Base-by-base conservation (phyloP, 208 protist genomes). In the Trichomonas gallinae region DNA sequence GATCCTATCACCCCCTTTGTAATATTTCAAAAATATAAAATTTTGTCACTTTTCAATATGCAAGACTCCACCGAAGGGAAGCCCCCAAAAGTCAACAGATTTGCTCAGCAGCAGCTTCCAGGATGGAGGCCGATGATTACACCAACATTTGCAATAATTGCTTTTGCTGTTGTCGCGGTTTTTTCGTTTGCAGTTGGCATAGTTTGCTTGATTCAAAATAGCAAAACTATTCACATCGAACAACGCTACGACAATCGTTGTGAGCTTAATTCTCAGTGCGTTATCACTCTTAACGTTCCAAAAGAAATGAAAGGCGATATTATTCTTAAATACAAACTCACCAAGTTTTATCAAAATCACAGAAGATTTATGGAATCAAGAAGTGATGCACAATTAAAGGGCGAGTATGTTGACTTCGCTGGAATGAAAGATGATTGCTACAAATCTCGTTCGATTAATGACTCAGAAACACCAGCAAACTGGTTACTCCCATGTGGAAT, bases 21-120 rank as follows among this genome's bases (percentile, higher is more conserved):
- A n/a, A n/a, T n/a, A n/a, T n/a, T n/a, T n/a, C n/a, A n/a, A n/a
- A n/a, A n/a, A n/a, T n/a, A n/a, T n/a, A n/a, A n/a, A n/a, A n/a
- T n/a, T n/a, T n/a, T n/a, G n/a, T n/a, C n/a, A n/a, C n/a, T n/a
- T n/a, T n/a, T n/a, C n/a, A n/a, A n/a, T n/a, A n/a, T n/a, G n/a
- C n/a, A n/a, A n/a, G n/a, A n/a, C n/a, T n/a, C n/a, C n/a, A n/a
- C n/a, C n/a, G n/a, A n/a, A n/a, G n/a, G n/a, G n/a, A 82, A 82
- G 34, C 63, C 63, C 9, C 63, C 34, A 9, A 13, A 82, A 36
- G 23, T 36, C 9, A 36, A 82, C 23, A 13, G 63, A 10, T 96
- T 96, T 40, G 96, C 87, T 31, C 38, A 96, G 72, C 96, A 96
- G 96, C 45, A 42, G 15, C 63, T 96, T 3, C 63, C 63, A 21